phyloP scores from a whole-genome alignment of 164 flowering plant genomes.

The Taxillus chinensis region DNA sequence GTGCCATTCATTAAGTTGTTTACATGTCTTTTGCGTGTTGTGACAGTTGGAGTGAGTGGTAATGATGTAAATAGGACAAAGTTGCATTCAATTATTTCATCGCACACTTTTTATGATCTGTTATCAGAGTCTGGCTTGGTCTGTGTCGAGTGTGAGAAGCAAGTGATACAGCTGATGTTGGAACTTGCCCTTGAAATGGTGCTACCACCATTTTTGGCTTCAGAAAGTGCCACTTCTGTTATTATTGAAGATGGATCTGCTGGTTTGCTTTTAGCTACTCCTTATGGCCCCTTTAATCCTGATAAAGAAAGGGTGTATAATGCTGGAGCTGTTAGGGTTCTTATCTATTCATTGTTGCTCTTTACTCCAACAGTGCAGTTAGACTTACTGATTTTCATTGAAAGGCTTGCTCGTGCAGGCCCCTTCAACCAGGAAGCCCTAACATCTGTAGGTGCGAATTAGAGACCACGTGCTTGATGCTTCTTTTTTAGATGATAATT shows the following conservation, averaged over 20 bases:
- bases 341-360: constrained; percentile 64
- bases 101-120: constrained; percentile 87
- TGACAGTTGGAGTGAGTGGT: constrained; percentile 78
- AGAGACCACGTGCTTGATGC: constrained; percentile 1
- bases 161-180: constrained; percentile 77
- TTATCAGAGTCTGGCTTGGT: constrained; percentile 86
- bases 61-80: constrained; percentile 66
- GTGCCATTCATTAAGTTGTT: constrained; percentile 51
- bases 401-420: constrained; percentile 75
- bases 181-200: constrained; percentile 94
- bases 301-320: constrained; percentile 70
- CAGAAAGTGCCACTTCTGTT: constrained; percentile 32
- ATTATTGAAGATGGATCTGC: constrained; percentile 33
- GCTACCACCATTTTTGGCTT: constrained; percentile 65
- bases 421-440: constrained; percentile 91
- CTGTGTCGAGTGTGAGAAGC: constrained; percentile 78
- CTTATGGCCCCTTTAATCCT: constrained; percentile 50
- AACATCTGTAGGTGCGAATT: constrained; percentile 76
- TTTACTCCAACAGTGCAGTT: constrained; percentile 94
- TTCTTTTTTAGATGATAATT: constrained; percentile 3
- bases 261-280: constrained; percentile 40
- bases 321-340: constrained; percentile 82
- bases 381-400: constrained; percentile 67
- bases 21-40: constrained; percentile 67
- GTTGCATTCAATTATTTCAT: constrained; percentile 59